Percentiles rank a stretch among this genome's conserved stretches.
Conservation (phyloP, 768 basidiomycete species). For the Imleria badia region DNA sequence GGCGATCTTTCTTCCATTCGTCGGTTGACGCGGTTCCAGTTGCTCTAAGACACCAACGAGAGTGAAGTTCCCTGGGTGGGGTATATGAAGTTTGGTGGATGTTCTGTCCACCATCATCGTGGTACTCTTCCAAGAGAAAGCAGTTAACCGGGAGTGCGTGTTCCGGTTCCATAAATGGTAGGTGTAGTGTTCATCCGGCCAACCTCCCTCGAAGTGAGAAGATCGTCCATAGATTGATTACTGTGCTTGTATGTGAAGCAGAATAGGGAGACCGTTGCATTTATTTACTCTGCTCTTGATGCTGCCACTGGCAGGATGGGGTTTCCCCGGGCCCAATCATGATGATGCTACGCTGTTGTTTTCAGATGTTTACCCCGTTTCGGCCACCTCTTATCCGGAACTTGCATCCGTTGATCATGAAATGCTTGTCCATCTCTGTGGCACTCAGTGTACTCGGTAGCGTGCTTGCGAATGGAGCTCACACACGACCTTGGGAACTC, state of each 20-base stretch:
- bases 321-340: no score
- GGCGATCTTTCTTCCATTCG: slow-evolving; percentile 59
- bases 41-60: slow-evolving; percentile 67
- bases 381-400: neutral
- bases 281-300: no score
- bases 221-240: neutral
- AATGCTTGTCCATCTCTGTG: neutral
- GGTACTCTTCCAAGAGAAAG: slow-evolving; percentile 8
- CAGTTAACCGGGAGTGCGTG: neutral
- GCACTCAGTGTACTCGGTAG: slow-evolving; percentile 3
- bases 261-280: neutral
- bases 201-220: neutral
- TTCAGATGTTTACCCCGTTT: slow-evolving; percentile 2
- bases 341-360: neutral
- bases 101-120: slow-evolving; percentile 23
- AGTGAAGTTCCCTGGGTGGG: slow-evolving; percentile 47
- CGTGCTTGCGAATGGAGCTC: slow-evolving; percentile 41
- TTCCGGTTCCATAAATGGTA: slow-evolving; percentile 25
- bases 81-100: slow-evolving; percentile 54
- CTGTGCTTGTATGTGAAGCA: neutral
- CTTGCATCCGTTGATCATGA: slow-evolving; percentile 13
- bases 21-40: slow-evolving; percentile 46
- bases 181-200: slow-evolving; percentile 19
- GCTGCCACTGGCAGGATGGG: no score
- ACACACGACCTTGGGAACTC: slow-evolving; percentile 71